Evolutionary conservation across 257 asterid genomes (phyloP).

Genomic region (Voacanga thouarsii): DNA sequence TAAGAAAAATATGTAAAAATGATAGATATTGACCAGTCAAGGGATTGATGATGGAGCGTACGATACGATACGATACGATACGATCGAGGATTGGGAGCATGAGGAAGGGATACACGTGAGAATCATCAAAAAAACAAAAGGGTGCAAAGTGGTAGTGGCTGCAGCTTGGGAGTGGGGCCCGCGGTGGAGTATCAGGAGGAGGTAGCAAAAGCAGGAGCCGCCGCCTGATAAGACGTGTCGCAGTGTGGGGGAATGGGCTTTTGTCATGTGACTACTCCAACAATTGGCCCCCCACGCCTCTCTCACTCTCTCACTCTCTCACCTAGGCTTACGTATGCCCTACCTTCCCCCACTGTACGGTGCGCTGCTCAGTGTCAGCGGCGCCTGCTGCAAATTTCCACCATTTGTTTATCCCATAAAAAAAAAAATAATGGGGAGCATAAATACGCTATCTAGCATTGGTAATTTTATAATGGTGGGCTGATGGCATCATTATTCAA

Average conservation of each 20-base stretch:
- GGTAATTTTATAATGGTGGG: background rate
- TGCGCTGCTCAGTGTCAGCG: slow-evolving; percentile 48
- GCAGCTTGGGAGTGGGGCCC: slow-evolving; percentile 4
- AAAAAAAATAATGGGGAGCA: no score
- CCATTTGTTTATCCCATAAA: background rate
- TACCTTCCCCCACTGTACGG: slow-evolving; percentile 46
- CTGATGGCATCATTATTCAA: background rate
- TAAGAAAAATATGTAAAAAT: no score
- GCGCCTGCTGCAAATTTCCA: slow-evolving; percentile 44
- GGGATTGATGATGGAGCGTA: background rate
- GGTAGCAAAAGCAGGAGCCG: slow-evolving; percentile 51
- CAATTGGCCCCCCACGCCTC: slow-evolving; percentile 3
- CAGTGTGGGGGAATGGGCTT: slow-evolving; percentile 22
- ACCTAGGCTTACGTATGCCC: slow-evolving; percentile 54
- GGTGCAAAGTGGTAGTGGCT: slow-evolving; percentile 11
- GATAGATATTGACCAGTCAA: slow-evolving; percentile 2
- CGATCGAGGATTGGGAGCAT: background rate
- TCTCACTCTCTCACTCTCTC: no score
- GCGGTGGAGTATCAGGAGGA: slow-evolving; percentile 18
- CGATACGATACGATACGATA: background rate
- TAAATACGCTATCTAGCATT: background rate
- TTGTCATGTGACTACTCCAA: slow-evolving; percentile 27
- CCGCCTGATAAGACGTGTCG: slow-evolving; percentile 72
- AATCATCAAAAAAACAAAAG: slow-evolving; percentile 1
- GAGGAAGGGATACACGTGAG: slow-evolving; percentile 10